Conservation (phyloP, 305 asterid species). For the Striga hermonthica region DNA sequence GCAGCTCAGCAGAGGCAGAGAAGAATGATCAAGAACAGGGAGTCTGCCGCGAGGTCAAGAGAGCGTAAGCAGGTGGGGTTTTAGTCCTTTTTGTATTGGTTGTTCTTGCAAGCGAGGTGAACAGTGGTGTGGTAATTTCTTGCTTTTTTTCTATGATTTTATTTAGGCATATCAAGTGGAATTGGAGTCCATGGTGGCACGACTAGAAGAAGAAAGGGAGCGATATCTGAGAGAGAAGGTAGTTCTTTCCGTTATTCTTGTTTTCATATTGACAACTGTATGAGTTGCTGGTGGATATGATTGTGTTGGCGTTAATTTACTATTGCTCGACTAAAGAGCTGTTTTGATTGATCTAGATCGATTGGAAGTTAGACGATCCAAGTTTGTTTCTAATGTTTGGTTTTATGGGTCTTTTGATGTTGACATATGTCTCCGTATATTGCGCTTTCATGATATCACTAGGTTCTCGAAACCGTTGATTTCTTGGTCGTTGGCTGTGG, state of each 20-base stretch:
- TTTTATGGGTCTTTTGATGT: background rate
- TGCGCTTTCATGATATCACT: background rate
- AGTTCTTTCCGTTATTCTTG: conserved; percentile 24
- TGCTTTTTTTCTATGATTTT: conserved; percentile 24
- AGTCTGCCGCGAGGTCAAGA: conserved; percentile 85
- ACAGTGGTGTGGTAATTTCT: conserved; percentile 13
- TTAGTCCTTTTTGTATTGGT: background rate
- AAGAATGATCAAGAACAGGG: conserved; percentile 90
- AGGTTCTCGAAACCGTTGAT: background rate
- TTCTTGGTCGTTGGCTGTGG: background rate
- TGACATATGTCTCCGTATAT: background rate
- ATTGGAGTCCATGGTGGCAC: conserved; percentile 75
- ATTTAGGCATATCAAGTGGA: conserved; percentile 82
- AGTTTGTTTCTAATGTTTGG: background rate
- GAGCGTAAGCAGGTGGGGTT: conserved; percentile 78
- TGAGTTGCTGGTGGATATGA: background rate
- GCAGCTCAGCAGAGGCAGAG: conserved; percentile 66
- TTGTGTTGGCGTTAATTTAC: conserved; percentile 1
- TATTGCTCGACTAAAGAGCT: too few relatives aligned
- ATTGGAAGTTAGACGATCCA: background rate
- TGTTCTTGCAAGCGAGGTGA: background rate
- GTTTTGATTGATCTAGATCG: background rate
- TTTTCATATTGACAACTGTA: conserved; percentile 14
- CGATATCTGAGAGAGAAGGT: conserved; percentile 71
- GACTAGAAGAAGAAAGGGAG: conserved; percentile 80